A percentile compares a stretch with the other conserved stretches of the same genome.
phyloP scores from a whole-genome alignment of 2,329 filamentous ascomycete genomes.

The Lecanoromycetidae sp. region DNA sequence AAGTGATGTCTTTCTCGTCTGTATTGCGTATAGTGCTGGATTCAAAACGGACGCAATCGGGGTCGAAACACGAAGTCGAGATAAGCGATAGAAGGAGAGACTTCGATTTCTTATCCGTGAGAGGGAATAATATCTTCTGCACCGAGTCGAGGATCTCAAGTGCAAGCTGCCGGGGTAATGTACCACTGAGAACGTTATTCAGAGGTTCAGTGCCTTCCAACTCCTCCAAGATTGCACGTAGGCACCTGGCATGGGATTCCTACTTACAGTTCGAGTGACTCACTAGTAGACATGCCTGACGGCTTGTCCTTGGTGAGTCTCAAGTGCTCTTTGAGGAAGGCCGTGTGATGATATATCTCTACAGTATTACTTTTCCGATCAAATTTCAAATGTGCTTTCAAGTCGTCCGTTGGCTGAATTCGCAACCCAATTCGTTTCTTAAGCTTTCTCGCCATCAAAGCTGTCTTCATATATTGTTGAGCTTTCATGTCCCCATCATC shows the following conservation, averaged over 20 bases:
- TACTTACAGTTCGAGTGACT: slow-evolving; percentile 1
- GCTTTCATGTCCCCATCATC: slow-evolving; percentile 10
- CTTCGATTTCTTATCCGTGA: slow-evolving; percentile 11
- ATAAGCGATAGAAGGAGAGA: slow-evolving; percentile 14
- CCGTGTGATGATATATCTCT: slow-evolving; percentile 24
- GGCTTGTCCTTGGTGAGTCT: slow-evolving; percentile 7
- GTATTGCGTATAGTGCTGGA: slow-evolving; percentile 12
- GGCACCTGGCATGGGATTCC: background rate
- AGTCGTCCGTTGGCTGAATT: slow-evolving; percentile 22
- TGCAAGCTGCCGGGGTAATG: slow-evolving; percentile 20
- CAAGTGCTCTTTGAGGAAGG: slow-evolving; percentile 24
- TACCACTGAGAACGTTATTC: slow-evolving; percentile 4
- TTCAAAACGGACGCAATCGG: slow-evolving; percentile 17
- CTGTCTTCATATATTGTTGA: slow-evolving; percentile 14
- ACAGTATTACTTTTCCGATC: slow-evolving; percentile 21
- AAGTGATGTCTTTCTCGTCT: slow-evolving; percentile 17
- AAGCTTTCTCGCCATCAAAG: slow-evolving; percentile 20
- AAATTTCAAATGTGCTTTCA: slow-evolving; percentile 24
- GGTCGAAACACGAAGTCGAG: slow-evolving; percentile 15
- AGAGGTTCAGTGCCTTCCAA: background rate
- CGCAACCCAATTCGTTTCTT: slow-evolving; percentile 21
- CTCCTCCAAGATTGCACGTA: background rate
- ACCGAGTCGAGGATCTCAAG: slow-evolving; percentile 22
- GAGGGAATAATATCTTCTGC: slow-evolving; percentile 16
- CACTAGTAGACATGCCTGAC: background rate